Percentiles rank a stretch among this genome's conserved stretches.
phyloP scores from a whole-genome alignment of 2,329 filamentous ascomycete species.

The Scolecobasidium constrictum region DNA sequence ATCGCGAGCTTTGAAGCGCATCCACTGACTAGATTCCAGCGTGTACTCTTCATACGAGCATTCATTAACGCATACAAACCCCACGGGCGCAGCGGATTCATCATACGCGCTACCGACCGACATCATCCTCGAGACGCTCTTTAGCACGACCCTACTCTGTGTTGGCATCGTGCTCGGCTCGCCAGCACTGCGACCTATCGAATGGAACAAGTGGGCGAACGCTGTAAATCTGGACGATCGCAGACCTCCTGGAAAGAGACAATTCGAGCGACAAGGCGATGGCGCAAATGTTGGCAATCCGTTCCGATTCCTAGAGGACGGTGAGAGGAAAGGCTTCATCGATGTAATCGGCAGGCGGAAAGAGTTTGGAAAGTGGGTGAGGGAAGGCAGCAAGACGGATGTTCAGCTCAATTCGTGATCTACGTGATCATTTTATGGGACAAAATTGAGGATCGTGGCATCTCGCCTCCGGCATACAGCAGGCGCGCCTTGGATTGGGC shows the following conservation, averaged over 20 bases:
- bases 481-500: too few relatives aligned
- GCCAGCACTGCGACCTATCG: constrained; percentile 71
- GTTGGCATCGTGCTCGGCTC: constrained; percentile 71
- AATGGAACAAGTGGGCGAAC: constrained; percentile 71
- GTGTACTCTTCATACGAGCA: constrained; percentile 97
- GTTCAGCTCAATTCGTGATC: too few relatives aligned
- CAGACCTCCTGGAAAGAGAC: constrained; percentile 44
- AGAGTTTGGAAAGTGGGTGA: constrained; percentile 69
- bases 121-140: constrained; percentile 75
- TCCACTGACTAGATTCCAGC: constrained; percentile 39
- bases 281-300: constrained; percentile 58
- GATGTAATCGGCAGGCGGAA: constrained; percentile 69
- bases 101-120: constrained; percentile 60
- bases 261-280: constrained; percentile 51
- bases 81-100: constrained; percentile 11
- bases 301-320: constrained; percentile 49
- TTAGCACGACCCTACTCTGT: constrained; percentile 70
- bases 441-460: too few relatives aligned
- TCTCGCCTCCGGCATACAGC: too few relatives aligned
- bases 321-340: constrained; percentile 68
- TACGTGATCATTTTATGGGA: too few relatives aligned
- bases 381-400: constrained; percentile 14
- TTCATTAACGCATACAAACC: constrained; percentile 52
- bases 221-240: constrained; percentile 68
- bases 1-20: constrained; percentile 7